Evolutionary conservation across 2,329 filamentous ascomycete species (phyloP).

Genomic region (Hymenotorrendiella dingleyae): DNA sequence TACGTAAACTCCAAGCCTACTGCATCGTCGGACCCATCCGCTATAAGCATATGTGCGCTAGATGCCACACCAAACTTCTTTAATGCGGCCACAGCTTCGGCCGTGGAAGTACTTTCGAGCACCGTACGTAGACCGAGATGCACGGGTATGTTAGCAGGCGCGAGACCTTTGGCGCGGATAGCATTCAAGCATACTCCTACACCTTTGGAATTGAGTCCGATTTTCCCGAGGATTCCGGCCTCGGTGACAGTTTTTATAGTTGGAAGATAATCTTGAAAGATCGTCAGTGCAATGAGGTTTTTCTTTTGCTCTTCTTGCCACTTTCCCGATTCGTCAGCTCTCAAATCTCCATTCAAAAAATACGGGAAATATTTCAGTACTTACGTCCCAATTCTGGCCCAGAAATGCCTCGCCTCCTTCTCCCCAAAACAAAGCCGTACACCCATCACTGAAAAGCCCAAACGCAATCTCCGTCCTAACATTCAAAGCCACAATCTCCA

Average conservation of each 20-base stretch:
- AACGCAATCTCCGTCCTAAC: constrained; percentile 47
- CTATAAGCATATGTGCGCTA: constrained; percentile 47
- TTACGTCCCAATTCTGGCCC: constrained; percentile 27
- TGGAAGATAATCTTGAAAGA: constrained; percentile 6
- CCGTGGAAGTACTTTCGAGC: constrained; percentile 40
- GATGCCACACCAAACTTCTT: constrained; percentile 42
- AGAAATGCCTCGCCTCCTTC: constrained; percentile 22
- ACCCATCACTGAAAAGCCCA: constrained; percentile 44
- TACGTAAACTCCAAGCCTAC: constrained; percentile 41
- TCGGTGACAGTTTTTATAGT: constrained; percentile 18
- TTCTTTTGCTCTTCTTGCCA: constrained; percentile 1
- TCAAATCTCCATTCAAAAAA: neutral
- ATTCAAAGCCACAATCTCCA: constrained; percentile 45
- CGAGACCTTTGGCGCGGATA: constrained; percentile 43
- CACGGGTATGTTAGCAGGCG: constrained; percentile 41
- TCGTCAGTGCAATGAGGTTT: constrained; percentile 13
- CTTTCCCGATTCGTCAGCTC: neutral
- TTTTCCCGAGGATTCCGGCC: constrained; percentile 33
- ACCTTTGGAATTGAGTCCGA: constrained; percentile 47
- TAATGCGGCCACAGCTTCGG: constrained; percentile 42
- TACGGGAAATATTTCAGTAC: neutral
- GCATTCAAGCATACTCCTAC: constrained; percentile 52
- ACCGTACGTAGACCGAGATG: constrained; percentile 47
- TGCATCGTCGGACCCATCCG: constrained; percentile 38
- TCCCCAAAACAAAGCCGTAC: constrained; percentile 40